Evolutionary conservation across 2,329 filamentous ascomycete genomes (phyloP), one percentile per base, ranked within the genome.

Genomic region (Colletotrichum echinochloae): DNA sequence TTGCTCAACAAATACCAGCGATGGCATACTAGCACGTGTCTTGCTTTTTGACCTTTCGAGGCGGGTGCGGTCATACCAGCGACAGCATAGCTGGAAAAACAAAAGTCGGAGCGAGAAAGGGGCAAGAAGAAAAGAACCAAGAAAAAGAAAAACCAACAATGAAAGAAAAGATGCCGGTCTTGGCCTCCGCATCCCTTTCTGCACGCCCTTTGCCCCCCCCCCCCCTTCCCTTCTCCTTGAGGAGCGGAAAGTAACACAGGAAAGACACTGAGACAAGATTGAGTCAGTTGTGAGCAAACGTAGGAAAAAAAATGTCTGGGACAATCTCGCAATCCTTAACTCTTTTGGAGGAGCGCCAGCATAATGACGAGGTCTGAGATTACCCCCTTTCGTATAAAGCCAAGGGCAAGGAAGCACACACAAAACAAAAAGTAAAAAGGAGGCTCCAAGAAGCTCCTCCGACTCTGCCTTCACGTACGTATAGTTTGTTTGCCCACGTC

Each of bases 291-390:
- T 37, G 48, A 18, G 61, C 60, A 68, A 68, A 52, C n/a, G 35
- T 6, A 7, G 12, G 8, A 41, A 41, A 41, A 46, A 51, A 54
- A 62, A 41, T 51, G 39, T 62, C 60, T 66, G 26, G 28, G 56
- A 55, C 62, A 70, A 60, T 70, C 30, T 67, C 68, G 57, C 68
- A 70, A 67, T 54, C 44, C 48, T 63, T 54, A 52, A 46, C 64
- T 39, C 51, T 44, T 70, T 63, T 59, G 12, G 63, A 20, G 41
- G 30, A 12, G 56, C n/a, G 52, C 44, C 59, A 44, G 30, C 48
- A 39, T 44, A 28, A 46, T 35, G 11, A 52, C 46, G 28, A 51
- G n/a, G 35, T 20, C 8, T 18, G 41, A 37, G 41, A 28, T 33
- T 33, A 30, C 35, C 37, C 41, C 44, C 57, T 48, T 60, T 60